Conservation (phyloP, 768 basidiomycete species). For the Lactarius sanguifluus region DNA sequence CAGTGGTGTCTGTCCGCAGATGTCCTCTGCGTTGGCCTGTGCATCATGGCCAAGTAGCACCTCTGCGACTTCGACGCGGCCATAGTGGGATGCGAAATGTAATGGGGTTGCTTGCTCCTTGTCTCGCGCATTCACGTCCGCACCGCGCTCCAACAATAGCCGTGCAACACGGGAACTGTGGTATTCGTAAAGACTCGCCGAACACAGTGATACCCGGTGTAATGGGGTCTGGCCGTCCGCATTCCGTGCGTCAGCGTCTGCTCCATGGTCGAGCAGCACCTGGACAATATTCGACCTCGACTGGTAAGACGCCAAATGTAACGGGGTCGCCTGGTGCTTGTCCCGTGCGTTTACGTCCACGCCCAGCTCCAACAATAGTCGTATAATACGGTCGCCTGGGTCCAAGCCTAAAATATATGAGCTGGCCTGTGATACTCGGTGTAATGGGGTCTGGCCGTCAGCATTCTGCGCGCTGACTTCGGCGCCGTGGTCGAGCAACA, state of each 20-base stretch:
- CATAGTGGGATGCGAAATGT: too few species aligned
- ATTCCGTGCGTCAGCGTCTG: not conserved
- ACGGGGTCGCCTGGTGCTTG: not conserved
- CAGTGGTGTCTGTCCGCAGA: not conserved
- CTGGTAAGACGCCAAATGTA: not conserved
- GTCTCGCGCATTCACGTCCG: too few species aligned
- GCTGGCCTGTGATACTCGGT: not conserved
- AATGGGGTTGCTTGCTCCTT: not conserved
- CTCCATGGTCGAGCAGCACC: not conserved
- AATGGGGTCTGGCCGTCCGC: too few species aligned
- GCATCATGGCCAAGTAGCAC: too few species aligned
- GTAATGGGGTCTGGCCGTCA: not conserved
- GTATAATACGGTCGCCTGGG: not conserved
- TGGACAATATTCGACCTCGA: fast-evolving
- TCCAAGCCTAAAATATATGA: too few species aligned
- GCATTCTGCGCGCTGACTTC: not conserved
- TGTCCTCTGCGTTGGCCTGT: not conserved
- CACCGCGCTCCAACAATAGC: too few species aligned
- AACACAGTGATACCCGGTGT: too few species aligned
- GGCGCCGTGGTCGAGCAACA: not conserved
- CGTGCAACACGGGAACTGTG: too few species aligned
- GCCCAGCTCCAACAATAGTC: not conserved
- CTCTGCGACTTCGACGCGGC: too few species aligned
- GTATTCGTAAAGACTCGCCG: too few species aligned
- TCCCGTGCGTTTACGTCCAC: not conserved